These are phyloP conservation scores for Aspergillus hancockii DNA, from an alignment of 495 filamentous ascomycete genomes.

Conservation along the genomic window DNA sequence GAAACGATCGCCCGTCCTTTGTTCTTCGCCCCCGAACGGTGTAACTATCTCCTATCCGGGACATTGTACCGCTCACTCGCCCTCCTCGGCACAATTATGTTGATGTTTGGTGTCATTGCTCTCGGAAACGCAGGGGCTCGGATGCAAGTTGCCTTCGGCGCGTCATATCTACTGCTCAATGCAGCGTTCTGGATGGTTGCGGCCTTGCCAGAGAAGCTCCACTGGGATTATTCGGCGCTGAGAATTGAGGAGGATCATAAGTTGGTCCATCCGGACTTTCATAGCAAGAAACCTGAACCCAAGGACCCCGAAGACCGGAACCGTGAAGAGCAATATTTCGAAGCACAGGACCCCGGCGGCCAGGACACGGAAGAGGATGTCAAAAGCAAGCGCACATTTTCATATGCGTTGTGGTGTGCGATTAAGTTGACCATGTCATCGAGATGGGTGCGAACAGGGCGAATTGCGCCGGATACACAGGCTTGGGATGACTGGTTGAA, in stretches of 20 bases:
- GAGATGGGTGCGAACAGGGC: background rate
- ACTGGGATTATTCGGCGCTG: constrained; percentile 7
- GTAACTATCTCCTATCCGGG: constrained; percentile 1
- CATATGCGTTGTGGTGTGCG: background rate
- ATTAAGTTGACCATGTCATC: constrained; percentile 2
- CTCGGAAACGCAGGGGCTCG: background rate
- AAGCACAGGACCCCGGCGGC: background rate
- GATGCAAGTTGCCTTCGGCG: constrained; percentile 5
- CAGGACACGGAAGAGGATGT: no score
- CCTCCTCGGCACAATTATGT: constrained; percentile 7
- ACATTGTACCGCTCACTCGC: background rate
- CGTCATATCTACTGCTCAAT: constrained; percentile 6
- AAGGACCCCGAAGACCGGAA: no score
- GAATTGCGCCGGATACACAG: constrained; percentile 1
- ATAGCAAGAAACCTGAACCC: no score
- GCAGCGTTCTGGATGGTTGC: constrained; percentile 8
- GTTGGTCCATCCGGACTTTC: no score
- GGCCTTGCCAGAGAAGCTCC: constrained; percentile 3
- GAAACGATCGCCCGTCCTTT: background rate
- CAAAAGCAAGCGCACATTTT: background rate
- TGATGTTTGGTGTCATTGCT: constrained; percentile 7
- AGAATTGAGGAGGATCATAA: background rate
- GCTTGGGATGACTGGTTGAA: constrained; percentile 7
- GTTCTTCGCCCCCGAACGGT: constrained; percentile 8
- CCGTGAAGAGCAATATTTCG: no score